Conservation (phyloP, 768 basidiomycete species). For the Neoboletus brunneissimus region DNA sequence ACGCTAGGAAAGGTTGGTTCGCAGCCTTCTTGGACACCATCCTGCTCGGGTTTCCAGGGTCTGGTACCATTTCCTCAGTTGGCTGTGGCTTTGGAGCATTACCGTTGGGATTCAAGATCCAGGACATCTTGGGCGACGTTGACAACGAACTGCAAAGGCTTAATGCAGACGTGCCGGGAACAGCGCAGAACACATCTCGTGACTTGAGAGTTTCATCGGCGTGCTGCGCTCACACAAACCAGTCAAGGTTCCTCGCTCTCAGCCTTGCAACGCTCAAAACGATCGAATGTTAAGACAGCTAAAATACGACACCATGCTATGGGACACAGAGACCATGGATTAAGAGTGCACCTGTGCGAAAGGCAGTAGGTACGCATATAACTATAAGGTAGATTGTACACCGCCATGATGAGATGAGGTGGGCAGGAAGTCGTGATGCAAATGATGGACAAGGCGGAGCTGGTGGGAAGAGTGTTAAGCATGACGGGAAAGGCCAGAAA, state of each 20-base stretch:
- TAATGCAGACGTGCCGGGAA: not conserved
- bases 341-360: constrained; percentile 30
- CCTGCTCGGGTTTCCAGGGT: constrained; percentile 62
- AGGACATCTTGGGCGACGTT: constrained; percentile 49
- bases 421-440: constrained; percentile 26
- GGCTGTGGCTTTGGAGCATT: constrained; percentile 38
- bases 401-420: constrained; percentile 22
- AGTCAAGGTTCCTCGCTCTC: not conserved
- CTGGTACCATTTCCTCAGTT: constrained; percentile 51
- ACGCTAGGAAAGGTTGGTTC: constrained; percentile 84
- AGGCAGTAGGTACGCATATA: constrained; percentile 34
- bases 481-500: constrained; percentile 23
- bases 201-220: not conserved
- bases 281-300: not conserved
- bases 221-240: not conserved
- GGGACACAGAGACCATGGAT: constrained; percentile 23
- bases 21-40: constrained; percentile 80
- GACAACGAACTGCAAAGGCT: not conserved
- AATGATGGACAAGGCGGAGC: constrained; percentile 23
- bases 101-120: constrained; percentile 51
- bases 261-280: not conserved
- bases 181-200: not conserved
- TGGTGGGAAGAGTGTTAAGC: constrained; percentile 25
- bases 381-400: constrained; percentile 38
- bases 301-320: constrained; percentile 19